phyloP scores from a whole-genome alignment of 345 rosid species.

The Populus pruinosa region DNA sequence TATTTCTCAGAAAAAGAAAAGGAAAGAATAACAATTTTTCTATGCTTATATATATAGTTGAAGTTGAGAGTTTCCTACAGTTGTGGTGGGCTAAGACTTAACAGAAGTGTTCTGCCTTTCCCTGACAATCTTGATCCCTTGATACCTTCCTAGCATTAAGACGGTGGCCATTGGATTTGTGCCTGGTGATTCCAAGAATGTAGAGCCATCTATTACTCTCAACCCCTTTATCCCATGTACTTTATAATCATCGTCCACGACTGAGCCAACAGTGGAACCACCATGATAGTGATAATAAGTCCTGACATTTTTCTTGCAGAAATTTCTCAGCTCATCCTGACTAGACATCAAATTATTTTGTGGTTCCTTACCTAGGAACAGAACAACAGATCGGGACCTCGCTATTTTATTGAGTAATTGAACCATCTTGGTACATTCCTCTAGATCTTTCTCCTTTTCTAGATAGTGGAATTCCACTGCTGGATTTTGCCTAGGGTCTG shows the following conservation, averaged over 20 bases:
- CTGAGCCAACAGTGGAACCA: slow-evolving; percentile 57
- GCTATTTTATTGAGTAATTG: slow-evolving; percentile 48
- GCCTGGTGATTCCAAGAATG: too few species aligned
- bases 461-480: slow-evolving; percentile 65
- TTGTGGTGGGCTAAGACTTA: too few species aligned
- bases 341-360: slow-evolving; percentile 28
- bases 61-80: too few species aligned
- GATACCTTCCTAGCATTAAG: too few species aligned
- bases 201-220: slow-evolving; percentile 74
- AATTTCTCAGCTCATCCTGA: slow-evolving; percentile 32
- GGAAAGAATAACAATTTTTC: too few species aligned
- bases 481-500: slow-evolving; percentile 63
- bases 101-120: too few species aligned
- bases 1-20: too few species aligned
- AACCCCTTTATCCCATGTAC: slow-evolving; percentile 48
- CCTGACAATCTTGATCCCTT: too few species aligned
- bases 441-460: slow-evolving; percentile 43
- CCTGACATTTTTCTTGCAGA: slow-evolving; percentile 61
- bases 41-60: too few species aligned
- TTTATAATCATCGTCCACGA: slow-evolving; percentile 49
- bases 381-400: slow-evolving; percentile 45
- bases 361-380: slow-evolving; percentile 38
- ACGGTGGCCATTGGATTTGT: slow-evolving; percentile 71
- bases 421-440: slow-evolving; percentile 54
- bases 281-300: slow-evolving; percentile 72